phyloP scores from a whole-genome alignment of 179 eudicot genomes.

The Silene coronaria region DNA sequence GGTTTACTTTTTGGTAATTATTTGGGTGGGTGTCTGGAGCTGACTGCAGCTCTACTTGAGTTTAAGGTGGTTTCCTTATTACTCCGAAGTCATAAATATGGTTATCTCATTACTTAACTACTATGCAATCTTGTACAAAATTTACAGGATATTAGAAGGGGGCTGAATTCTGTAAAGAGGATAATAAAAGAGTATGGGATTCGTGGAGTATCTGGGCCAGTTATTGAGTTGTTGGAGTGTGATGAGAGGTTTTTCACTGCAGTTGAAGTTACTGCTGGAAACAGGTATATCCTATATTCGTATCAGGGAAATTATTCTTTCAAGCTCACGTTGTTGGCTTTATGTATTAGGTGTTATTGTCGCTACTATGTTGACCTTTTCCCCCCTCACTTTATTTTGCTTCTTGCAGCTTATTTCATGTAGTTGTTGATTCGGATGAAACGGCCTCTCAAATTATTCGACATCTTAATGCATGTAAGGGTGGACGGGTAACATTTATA shows the following conservation, averaged over 20 bases:
- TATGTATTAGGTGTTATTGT: slow-evolving; percentile 4
- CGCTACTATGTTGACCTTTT: slow-evolving; percentile 1
- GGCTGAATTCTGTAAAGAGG: slow-evolving; percentile 69
- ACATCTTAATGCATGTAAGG: slow-evolving; percentile 67
- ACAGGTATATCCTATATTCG: slow-evolving; percentile 44
- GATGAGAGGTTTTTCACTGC: slow-evolving; percentile 93
- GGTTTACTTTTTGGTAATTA: not conserved
- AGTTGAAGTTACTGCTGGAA: slow-evolving; percentile 99
- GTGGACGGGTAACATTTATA: slow-evolving; percentile 94
- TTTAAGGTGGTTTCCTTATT: not conserved
- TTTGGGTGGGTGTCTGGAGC: not conserved
- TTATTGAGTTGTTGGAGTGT: slow-evolving; percentile 91
- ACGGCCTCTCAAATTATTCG: slow-evolving; percentile 75
- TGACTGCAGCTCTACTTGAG: not conserved
- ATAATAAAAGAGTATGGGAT: slow-evolving; percentile 50
- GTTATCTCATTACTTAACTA: slow-evolving; percentile 2
- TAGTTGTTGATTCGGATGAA: slow-evolving; percentile 89
- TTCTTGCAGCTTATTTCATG: slow-evolving; percentile 85
- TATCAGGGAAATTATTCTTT: not conserved
- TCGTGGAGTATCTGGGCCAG: slow-evolving; percentile 75
- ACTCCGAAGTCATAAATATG: no score
- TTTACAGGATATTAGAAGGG: slow-evolving; percentile 86
- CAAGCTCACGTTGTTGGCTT: not conserved
- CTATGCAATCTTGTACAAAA: slow-evolving; percentile 8
- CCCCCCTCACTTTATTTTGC: not conserved